Conservation (phyloP, 345 rosid species). For the Rubroshorea leprosula region DNA sequence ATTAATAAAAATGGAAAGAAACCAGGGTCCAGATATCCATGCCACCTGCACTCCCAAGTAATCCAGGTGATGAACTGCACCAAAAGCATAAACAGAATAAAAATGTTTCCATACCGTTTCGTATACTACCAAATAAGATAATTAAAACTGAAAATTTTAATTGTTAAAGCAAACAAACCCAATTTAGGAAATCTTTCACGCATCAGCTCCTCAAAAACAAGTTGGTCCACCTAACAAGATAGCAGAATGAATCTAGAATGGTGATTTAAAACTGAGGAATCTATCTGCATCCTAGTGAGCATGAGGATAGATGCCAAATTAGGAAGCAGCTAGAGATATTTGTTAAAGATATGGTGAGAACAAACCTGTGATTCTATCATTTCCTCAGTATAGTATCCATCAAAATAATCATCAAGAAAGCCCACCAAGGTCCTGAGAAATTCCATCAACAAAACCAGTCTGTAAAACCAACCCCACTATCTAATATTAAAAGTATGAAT, state of each 20-base stretch:
- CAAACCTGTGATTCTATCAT: slow-evolving; percentile 94
- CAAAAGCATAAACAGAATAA: slow-evolving; percentile 43
- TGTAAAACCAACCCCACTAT: slow-evolving; percentile 15
- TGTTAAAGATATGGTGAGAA: slow-evolving; percentile 11
- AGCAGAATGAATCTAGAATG: slow-evolving; percentile 3
- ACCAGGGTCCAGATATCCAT: slow-evolving; percentile 97
- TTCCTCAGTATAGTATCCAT: slow-evolving; percentile 85
- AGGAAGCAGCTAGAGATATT: slow-evolving; percentile 1
- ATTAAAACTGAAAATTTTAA: slow-evolving; percentile 4
- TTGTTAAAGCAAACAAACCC: slow-evolving; percentile 57
- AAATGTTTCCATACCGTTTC: slow-evolving; percentile 29
- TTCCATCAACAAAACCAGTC: slow-evolving; percentile 18
- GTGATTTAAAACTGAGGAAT: too few relatives aligned
- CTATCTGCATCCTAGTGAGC: slow-evolving; percentile 11
- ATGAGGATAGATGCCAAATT: slow-evolving; percentile 9
- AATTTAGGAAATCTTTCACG: slow-evolving; percentile 91
- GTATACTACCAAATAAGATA: slow-evolving; percentile 13
- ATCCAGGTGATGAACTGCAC: slow-evolving; percentile 99
- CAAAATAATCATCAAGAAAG: slow-evolving; percentile 85
- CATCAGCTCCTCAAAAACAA: slow-evolving; percentile 90
- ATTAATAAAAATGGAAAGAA: slow-evolving; percentile 89
- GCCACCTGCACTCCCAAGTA: slow-evolving; percentile 99
- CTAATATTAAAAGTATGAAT: not conserved
- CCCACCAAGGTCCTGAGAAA: slow-evolving; percentile 81
- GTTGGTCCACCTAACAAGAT: slow-evolving; percentile 82